phyloP scores from a whole-genome alignment of 2,329 filamentous ascomycete species.

The Trichoderma koningii region DNA sequence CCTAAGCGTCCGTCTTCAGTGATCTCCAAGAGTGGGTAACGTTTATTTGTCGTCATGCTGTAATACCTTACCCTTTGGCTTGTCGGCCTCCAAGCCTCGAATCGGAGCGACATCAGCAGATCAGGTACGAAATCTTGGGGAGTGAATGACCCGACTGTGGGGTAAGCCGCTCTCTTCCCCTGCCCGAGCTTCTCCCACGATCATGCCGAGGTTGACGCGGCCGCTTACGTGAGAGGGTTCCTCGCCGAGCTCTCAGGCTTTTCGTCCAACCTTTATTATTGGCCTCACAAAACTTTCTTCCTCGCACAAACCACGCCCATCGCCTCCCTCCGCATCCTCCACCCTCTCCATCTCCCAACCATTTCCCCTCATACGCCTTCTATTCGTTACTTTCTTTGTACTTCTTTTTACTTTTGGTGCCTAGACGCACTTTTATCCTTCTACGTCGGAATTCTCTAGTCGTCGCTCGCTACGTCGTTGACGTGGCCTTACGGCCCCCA shows the following conservation, averaged over 20 bases:
- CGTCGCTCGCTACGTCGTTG: constrained; percentile 45
- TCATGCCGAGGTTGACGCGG: constrained; percentile 30
- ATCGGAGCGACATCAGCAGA: not conserved
- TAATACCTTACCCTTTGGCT: not conserved
- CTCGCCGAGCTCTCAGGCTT: constrained; percentile 31
- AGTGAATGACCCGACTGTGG: constrained; percentile 9
- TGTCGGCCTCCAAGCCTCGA: not conserved
- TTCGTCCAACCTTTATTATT: constrained; percentile 33
- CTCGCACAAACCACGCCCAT: constrained; percentile 31
- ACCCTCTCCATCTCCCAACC: constrained; percentile 29
- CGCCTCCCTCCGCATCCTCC: constrained; percentile 29
- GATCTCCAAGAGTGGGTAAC: too few relatives aligned
- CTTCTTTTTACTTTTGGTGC: constrained; percentile 25
- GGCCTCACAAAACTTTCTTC: constrained; percentile 42
- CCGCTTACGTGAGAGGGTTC: constrained; percentile 32
- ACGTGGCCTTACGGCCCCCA: constrained; percentile 42
- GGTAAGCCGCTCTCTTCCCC: not conserved
- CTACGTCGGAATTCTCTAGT: constrained; percentile 24
- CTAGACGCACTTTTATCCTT: constrained; percentile 23
- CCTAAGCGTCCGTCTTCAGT: not conserved
- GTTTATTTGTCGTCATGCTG: not conserved
- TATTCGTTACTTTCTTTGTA: constrained; percentile 13
- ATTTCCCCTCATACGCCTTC: constrained; percentile 30
- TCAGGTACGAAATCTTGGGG: not conserved
- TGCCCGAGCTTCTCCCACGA: constrained; percentile 31